Base-by-base conservation (phyloP, 1,284 basidiomycete species). In the Apiotrichum porosum region DNA sequence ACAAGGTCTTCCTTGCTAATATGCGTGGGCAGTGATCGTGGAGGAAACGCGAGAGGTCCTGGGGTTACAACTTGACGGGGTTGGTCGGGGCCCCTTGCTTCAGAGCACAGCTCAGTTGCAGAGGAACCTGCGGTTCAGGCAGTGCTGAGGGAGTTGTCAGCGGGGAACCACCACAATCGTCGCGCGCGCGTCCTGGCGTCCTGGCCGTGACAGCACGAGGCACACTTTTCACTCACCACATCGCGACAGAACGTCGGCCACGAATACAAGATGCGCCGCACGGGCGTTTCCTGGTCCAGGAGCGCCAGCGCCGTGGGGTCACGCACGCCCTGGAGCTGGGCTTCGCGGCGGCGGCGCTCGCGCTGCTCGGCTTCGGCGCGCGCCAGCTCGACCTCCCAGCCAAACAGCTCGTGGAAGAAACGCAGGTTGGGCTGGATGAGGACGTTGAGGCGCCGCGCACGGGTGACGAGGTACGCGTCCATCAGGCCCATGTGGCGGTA, bases 401-500 rank as follows among this genome's bases (percentile, higher is more conserved):
- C 88, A 63, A 89, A 84, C 30, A 95, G 77, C 69, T 95, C 94
- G 75, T 93, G 95, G 69, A 95, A 74, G 69, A 97, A 77, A 36
- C 90, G 80, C 80, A 95, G 85, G 63, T 94, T 94, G 15, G 92
- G 92, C 75, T 97, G 92, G 58, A 95, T 94, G 53, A 92, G 78
- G 42, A 92, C 84, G 47, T 72, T 74, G 50, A 75, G 55, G 9
- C 70, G 54, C 37, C 69, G 51, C 18, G 66, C 69, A 24, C 72
- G 60, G 9, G 69, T 71, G 51, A 71, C 52, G 57, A 97, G 79
- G 74, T 97, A 97, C 21, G 91, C 88, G 63, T 93, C 89, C 55
- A 93, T 88, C 45, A 97, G 82, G 35, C 86, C 84, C 44, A 95
- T 77, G 35, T 80, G 77, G n/a, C 92, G 81, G 66, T 93, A 83